phyloP scores from a whole-genome alignment of 176 grass and related monocot genomes.

The Urochloa ruziziensis region DNA sequence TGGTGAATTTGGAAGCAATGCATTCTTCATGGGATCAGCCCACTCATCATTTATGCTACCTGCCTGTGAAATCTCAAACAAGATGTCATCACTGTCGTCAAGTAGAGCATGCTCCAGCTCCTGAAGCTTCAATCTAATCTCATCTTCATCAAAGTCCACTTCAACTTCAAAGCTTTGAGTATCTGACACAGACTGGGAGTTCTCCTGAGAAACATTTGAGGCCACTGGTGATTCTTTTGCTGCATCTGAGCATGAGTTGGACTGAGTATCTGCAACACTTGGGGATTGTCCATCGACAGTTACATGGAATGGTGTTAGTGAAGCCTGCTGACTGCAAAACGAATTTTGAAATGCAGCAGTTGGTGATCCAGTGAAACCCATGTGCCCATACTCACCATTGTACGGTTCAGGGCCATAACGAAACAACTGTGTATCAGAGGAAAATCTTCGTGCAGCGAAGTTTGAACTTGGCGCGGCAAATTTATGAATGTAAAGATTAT shows the following conservation, averaged over 20 bases:
- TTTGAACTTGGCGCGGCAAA: slow-evolving; percentile 47
- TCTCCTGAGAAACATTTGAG: slow-evolving; percentile 76
- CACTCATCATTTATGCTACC: slow-evolving; percentile 65
- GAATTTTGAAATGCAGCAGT: slow-evolving; percentile 49
- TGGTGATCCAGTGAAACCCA: slow-evolving; percentile 44
- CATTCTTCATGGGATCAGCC: slow-evolving; percentile 68
- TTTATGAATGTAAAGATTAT: slow-evolving; percentile 51
- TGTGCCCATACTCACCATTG: slow-evolving; percentile 49
- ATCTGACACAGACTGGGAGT: slow-evolving; percentile 67
- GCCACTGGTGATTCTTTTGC: slow-evolving; percentile 51
- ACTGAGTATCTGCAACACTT: slow-evolving; percentile 44
- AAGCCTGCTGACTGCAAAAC: slow-evolving; percentile 54
- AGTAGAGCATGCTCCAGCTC: slow-evolving; percentile 88
- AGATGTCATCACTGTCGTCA: slow-evolving; percentile 62
- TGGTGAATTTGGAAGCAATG: slow-evolving; percentile 61
- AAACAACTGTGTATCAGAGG: slow-evolving; percentile 48
- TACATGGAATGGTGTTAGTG: slow-evolving; percentile 49
- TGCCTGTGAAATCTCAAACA: slow-evolving; percentile 62
- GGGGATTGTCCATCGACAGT: slow-evolving; percentile 40
- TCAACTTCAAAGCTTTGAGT: slow-evolving; percentile 62
- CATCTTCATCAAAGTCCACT: slow-evolving; percentile 75
- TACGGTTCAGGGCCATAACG: slow-evolving; percentile 60
- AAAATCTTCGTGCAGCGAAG: slow-evolving; percentile 50
- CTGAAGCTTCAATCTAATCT: slow-evolving; percentile 81
- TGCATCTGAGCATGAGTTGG: slow-evolving; percentile 48